Percentiles rank a stretch among this genome's conserved stretches.
Evolutionary conservation across 441 rosid species (phyloP).

Genomic region (Lepidium campestre): DNA sequence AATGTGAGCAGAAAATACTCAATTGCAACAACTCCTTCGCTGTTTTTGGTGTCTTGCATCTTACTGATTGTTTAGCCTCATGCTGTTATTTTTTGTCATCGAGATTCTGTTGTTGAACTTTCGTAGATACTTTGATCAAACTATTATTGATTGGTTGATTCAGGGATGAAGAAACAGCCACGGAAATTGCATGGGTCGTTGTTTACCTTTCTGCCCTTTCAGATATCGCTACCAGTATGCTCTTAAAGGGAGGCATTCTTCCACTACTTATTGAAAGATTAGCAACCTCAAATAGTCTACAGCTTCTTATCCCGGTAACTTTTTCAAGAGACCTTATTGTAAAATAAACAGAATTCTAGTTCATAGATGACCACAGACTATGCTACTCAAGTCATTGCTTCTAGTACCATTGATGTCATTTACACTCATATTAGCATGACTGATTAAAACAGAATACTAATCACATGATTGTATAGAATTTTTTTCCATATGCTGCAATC

Average conservation of each 20-base stretch:
- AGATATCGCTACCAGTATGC: conserved; percentile 60
- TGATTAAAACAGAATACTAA: neutral
- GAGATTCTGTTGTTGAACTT: neutral
- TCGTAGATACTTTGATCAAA: neutral
- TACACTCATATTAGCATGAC: neutral
- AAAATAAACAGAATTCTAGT: neutral
- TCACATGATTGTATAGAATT: neutral
- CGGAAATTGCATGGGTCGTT: conserved; percentile 94
- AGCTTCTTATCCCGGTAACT: conserved; percentile 84
- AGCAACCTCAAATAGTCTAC: conserved; percentile 71
- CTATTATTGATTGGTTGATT: conserved; percentile 13
- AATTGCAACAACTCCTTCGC: neutral
- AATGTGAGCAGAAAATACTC: conserved; percentile 45
- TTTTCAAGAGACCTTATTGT: neutral
- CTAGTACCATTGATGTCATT: neutral
- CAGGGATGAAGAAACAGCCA: conserved; percentile 90
- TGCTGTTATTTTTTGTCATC: neutral
- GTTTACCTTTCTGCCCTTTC: conserved; percentile 98
- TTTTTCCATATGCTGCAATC: neutral
- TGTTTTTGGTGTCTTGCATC: neutral
- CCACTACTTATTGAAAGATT: conserved; percentile 77
- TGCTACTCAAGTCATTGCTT: neutral
- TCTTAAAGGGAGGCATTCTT: conserved; percentile 70
- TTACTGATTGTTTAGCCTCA: neutral
- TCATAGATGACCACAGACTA: neutral